These are phyloP conservation scores for Cladosporium velox DNA, from an alignment of 2,329 filamentous ascomycete species.

Conservation along the genomic window DNA sequence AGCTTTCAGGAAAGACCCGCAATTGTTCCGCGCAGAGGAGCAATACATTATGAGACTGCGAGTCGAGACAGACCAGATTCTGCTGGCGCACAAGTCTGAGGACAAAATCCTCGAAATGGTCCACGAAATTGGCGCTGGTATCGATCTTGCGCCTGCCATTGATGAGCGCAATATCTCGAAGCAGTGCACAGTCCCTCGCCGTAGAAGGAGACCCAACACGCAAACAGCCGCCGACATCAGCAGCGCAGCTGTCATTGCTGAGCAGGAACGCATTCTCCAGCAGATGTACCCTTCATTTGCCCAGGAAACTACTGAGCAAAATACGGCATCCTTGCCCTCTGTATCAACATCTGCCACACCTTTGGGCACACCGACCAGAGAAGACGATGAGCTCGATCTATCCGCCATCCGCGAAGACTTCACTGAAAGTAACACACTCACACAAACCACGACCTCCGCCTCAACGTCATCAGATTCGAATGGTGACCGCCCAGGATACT, in stretches of 20 bases:
- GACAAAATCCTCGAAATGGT: slow-evolving; percentile 69
- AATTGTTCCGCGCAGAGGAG: slow-evolving; percentile 47
- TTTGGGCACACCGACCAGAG: slow-evolving; percentile 27
- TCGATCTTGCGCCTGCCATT: slow-evolving; percentile 69
- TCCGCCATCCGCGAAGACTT: slow-evolving; percentile 38
- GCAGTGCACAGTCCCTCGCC: slow-evolving; percentile 50
- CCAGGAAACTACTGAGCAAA: slow-evolving; percentile 18
- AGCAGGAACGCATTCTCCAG: slow-evolving; percentile 52
- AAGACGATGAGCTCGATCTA: slow-evolving; percentile 41
- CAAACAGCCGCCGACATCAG: slow-evolving; percentile 36
- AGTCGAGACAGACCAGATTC: slow-evolving; percentile 71
- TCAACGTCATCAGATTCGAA: neutral
- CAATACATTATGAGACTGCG: slow-evolving; percentile 71
- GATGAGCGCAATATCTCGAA: slow-evolving; percentile 62
- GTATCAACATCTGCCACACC: neutral
- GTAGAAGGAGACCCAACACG: slow-evolving; percentile 40
- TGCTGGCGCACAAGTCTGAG: slow-evolving; percentile 66
- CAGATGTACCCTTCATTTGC: slow-evolving; percentile 50
- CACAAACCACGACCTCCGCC: slow-evolving; percentile 14
- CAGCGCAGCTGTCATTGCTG: slow-evolving; percentile 45
- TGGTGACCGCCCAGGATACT: slow-evolving; percentile 27
- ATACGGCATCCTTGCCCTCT: neutral
- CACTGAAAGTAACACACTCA: slow-evolving; percentile 1
- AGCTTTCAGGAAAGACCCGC: slow-evolving; percentile 49
- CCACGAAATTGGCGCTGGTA: slow-evolving; percentile 69